Evolutionary conservation across 2,329 filamentous ascomycete genomes (phyloP).

Genomic region (Cryphonectria naterciae): DNA sequence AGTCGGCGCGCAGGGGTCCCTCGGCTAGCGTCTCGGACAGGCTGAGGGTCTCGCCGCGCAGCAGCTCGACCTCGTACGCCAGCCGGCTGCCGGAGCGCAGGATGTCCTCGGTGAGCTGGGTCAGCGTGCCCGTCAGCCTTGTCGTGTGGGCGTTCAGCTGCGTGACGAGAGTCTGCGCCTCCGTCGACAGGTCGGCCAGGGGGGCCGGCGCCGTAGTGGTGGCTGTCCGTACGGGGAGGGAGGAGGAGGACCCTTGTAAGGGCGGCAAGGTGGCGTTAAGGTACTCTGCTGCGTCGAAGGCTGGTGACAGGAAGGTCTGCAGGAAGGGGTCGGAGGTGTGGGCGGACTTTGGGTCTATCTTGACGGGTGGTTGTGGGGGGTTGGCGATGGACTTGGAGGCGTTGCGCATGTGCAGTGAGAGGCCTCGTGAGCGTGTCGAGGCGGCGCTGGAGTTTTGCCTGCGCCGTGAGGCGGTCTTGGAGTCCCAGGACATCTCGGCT

Average conservation of each 20-base stretch:
- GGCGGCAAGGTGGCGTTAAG: conserved; percentile 79
- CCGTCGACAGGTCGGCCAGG: conserved; percentile 76
- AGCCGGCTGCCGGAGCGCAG: conserved; percentile 83
- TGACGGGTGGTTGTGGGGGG: conserved; percentile 27
- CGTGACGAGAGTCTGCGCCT: conserved; percentile 82
- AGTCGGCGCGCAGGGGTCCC: conserved; percentile 63
- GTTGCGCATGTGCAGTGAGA: conserved; percentile 48
- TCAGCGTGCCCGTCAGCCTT: conserved; percentile 78
- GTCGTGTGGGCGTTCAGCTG: conserved; percentile 89
- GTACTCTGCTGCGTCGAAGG: conserved; percentile 84
- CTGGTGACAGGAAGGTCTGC: conserved; percentile 72
- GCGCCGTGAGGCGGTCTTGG: conserved; percentile 43
- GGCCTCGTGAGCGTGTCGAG: conserved; percentile 40
- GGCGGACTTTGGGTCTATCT: conserved; percentile 55
- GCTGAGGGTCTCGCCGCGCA: conserved; percentile 85
- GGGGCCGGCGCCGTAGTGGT: conserved; percentile 49
- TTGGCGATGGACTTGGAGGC: conserved; percentile 37
- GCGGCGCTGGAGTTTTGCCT: conserved; percentile 52
- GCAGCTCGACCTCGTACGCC: conserved; percentile 91
- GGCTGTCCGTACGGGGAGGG: conserved; percentile 23
- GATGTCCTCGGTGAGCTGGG: conserved; percentile 92
- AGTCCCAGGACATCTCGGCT: conserved; percentile 44
- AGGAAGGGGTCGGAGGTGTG: conserved; percentile 75
- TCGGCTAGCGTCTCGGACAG: conserved; percentile 76
- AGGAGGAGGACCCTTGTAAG: conserved; percentile 52